A percentile compares a stretch with the other conserved stretches of the same genome.
These are phyloP conservation scores for Termitomyces sp. DNA, from an alignment of 768 basidiomycete genomes.

Conservation along the genomic window DNA sequence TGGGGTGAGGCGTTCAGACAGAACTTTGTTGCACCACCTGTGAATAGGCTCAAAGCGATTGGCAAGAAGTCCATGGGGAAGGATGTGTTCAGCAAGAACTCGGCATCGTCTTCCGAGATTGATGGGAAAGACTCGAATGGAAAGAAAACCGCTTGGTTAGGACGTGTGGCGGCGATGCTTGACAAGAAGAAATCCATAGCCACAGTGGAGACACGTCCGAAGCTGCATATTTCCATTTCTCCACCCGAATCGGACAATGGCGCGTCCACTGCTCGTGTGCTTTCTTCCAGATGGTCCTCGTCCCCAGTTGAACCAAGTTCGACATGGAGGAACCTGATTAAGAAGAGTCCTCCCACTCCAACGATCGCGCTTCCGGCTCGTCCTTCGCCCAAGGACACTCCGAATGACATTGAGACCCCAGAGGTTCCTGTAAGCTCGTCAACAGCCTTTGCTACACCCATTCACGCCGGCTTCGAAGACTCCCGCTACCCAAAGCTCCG, in stretches of 20 bases:
- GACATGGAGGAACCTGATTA: slow-evolving; percentile 33
- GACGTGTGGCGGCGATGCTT: slow-evolving; percentile 22
- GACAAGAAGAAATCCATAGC: slow-evolving; percentile 18
- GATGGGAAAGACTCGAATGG: slow-evolving; percentile 12
- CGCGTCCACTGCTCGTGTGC: slow-evolving; percentile 14
- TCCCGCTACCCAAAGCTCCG: slow-evolving; percentile 13
- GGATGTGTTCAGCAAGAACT: slow-evolving; percentile 17
- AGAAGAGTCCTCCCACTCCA: slow-evolving; percentile 21
- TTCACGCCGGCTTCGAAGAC: slow-evolving; percentile 31
- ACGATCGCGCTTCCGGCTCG: slow-evolving; percentile 26
- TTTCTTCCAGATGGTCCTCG: slow-evolving; percentile 33
- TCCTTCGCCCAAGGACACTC: slow-evolving; percentile 29
- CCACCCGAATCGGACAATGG: slow-evolving; percentile 20
- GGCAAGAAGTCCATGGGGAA: slow-evolving; percentile 38
- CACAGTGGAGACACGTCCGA: slow-evolving; percentile 23
- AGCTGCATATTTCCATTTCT: slow-evolving; percentile 41
- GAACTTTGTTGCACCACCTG: slow-evolving; percentile 20
- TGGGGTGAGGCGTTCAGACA: slow-evolving; percentile 12
- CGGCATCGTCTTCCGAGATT: slow-evolving; percentile 14
- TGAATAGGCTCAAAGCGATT: slow-evolving; percentile 42
- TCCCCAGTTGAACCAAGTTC: slow-evolving; percentile 28
- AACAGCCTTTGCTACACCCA: slow-evolving; percentile 24
- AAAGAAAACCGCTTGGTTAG: slow-evolving; percentile 25
- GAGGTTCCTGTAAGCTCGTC: slow-evolving; percentile 15
- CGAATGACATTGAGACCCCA: slow-evolving; percentile 29